Percentiles rank a stretch among this genome's conserved stretches.
These are phyloP conservation scores for Zymoseptoria crescenta DNA, from an alignment of 2,329 filamentous ascomycete genomes.

Conservation along the genomic window DNA sequence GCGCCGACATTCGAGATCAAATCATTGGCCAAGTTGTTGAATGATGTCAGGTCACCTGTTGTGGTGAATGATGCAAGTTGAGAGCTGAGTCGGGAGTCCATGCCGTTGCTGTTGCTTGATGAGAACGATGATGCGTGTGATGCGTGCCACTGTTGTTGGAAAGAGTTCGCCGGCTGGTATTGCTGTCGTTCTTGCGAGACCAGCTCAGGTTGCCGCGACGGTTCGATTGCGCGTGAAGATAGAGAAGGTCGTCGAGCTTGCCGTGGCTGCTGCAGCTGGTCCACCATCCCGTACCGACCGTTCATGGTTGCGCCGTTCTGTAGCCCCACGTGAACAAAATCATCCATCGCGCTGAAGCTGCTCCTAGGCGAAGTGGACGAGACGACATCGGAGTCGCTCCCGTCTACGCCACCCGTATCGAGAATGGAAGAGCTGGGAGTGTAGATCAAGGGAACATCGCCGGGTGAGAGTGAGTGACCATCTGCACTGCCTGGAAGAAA, in stretches of 20 bases:
- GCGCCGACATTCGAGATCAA: neutral
- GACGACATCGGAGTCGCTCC: conserved; percentile 10
- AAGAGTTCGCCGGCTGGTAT: neutral
- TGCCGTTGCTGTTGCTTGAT: conserved; percentile 6
- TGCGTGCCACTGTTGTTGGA: conserved; percentile 5
- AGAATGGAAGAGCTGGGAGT: conserved; percentile 19
- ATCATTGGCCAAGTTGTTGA: neutral
- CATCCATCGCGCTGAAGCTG: conserved; percentile 9
- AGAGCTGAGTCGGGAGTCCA: conserved; percentile 4
- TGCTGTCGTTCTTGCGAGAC: neutral
- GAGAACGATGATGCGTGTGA: conserved; percentile 3
- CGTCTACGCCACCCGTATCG: conserved; percentile 9
- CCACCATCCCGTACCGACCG: neutral
- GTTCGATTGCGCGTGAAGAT: neutral
- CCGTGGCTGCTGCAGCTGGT: neutral
- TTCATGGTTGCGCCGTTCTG: conserved; percentile 4
- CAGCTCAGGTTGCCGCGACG: neutral
- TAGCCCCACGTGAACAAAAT: conserved; percentile 15
- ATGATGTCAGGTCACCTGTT: neutral
- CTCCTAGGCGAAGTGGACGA: conserved; percentile 14
- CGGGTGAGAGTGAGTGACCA: conserved; percentile 19
- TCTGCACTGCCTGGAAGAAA: neutral
- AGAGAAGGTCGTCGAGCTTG: conserved; percentile 6
- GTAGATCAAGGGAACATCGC: conserved; percentile 14
- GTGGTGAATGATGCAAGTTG: conserved; percentile 1